Evolutionary conservation across 306 rosid genomes (phyloP), one percentile per base, ranked within the genome.

Genomic region (Myrica gale): DNA sequence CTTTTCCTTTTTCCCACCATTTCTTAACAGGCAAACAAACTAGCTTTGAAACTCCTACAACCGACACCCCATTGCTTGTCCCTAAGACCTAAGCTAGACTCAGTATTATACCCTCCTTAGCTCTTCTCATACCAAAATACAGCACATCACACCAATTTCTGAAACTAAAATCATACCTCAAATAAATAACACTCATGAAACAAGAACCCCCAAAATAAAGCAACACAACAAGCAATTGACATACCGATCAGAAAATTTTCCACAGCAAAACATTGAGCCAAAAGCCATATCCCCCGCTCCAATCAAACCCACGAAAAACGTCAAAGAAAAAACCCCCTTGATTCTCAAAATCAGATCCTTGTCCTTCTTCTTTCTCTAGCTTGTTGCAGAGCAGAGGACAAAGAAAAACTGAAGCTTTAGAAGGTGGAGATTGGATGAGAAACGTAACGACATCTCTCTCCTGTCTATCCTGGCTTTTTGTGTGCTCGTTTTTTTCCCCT

Each of bases 221-320:
- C 53, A 73, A 71, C 67, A 42, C 43, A 66, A 77, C 1, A 20
- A 75, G 68, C 67, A 66, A 78, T 56, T 32, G 15, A 51, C 95
- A 44, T 88, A 95, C 98, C 97, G 92, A 83, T 89, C 87, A 10
- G 87, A 87, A 72, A 79, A 88, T 77, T 69, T 87, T 75, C 92
- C 90, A n/a, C 95, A 92, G 47, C 91, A 88, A 80, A 89, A 88
- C 76, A 93, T 78, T 43, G 78, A 71, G 80, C 77, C 68, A 71
- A 88, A 83, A 76, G 80, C 94, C 95, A 92, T 92, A 73, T 62
- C 81, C 85, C 46, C 76, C 79, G 70, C 53, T 73, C 76, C 82
- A 72, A 81, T 53, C 75, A 81, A 45, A 63, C 58, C 80, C 72
- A 76, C 71, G 16, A 63, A 62, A 61, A 13, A 19, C 8, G 11